Evolutionary conservation across 441 rosid species (phyloP).

Genomic region (Mallotus repandus): DNA sequence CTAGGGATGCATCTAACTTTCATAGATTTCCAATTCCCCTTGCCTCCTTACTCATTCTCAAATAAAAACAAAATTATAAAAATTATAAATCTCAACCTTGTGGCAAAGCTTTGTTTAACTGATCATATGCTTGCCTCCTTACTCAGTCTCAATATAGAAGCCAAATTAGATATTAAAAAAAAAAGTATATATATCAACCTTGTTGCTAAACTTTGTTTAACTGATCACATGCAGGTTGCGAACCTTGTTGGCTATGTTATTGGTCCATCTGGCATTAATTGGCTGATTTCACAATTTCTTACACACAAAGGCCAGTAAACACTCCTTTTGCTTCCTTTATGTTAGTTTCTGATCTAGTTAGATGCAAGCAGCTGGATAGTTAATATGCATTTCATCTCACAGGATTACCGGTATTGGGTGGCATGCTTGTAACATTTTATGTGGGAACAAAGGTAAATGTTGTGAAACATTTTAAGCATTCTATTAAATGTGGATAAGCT

Average conservation of each 20-base stretch:
- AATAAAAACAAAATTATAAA: no score
- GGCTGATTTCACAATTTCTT: conserved; percentile 68
- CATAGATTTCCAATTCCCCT: neutral
- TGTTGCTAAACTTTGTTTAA: neutral
- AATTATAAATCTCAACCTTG: no score
- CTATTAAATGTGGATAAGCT: no score
- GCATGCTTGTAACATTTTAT: conserved; percentile 65
- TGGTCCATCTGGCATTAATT: conserved; percentile 78
- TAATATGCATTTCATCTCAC: conserved; percentile 25
- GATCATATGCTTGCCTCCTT: neutral
- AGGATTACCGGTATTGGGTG: conserved; percentile 65
- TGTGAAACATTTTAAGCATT: neutral
- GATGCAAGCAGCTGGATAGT: neutral
- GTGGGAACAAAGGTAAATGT: conserved; percentile 75
- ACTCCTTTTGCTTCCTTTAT: neutral
- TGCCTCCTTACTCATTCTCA: neutral
- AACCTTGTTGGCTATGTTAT: conserved; percentile 93
- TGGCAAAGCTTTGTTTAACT: no score
- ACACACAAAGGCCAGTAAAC: conserved; percentile 54
- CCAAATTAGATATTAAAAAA: neutral
- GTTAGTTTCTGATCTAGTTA: conserved; percentile 8
- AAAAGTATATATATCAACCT: neutral
- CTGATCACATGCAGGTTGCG: conserved; percentile 58
- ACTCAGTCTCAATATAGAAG: neutral
- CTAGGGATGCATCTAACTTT: neutral